Percentiles rank a stretch among this genome's conserved stretches.
These are phyloP conservation scores for Cardamine chenopodiifolia DNA, from an alignment of 345 rosid species.

Conservation along the genomic window DNA sequence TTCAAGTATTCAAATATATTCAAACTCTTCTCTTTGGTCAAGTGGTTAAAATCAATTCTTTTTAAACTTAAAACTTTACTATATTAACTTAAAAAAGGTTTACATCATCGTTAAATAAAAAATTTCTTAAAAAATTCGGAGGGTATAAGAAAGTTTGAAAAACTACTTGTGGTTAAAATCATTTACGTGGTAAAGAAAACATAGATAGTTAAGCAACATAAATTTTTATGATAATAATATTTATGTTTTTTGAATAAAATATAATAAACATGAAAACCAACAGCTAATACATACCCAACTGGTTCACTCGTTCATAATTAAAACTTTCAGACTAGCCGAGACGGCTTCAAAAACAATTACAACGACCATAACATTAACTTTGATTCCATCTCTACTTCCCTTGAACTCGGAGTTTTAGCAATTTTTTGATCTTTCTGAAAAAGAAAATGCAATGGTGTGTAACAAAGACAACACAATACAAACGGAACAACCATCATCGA, in stretches of 20 bases:
- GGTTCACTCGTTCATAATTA: not conserved
- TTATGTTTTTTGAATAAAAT: not conserved
- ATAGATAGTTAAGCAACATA: not conserved
- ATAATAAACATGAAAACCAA: not conserved
- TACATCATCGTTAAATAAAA: too few species aligned
- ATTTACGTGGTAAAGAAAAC: not conserved
- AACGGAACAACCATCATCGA: conserved; percentile 85
- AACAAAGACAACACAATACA: conserved; percentile 75
- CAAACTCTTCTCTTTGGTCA: too few species aligned
- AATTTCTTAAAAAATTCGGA: too few species aligned
- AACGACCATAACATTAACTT: not conserved
- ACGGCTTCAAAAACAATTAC: too few species aligned
- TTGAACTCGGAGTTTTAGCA: conserved; percentile 45
- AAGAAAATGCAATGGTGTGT: conserved; percentile 65
- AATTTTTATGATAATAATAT: not conserved
- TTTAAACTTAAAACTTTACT: too few species aligned
- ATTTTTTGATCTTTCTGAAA: conserved; percentile 64
- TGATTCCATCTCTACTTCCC: conserved; percentile 54
- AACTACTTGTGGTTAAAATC: too few species aligned
- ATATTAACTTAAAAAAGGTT: too few species aligned
- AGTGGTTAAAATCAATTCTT: too few species aligned
- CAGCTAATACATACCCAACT: not conserved
- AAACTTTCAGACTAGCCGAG: not conserved
- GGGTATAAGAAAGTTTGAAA: too few species aligned
- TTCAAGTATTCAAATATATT: too few species aligned